Evolutionary conservation across 148 eudicot species (phyloP).

Genomic region (Vaccinium vitisidaea): DNA sequence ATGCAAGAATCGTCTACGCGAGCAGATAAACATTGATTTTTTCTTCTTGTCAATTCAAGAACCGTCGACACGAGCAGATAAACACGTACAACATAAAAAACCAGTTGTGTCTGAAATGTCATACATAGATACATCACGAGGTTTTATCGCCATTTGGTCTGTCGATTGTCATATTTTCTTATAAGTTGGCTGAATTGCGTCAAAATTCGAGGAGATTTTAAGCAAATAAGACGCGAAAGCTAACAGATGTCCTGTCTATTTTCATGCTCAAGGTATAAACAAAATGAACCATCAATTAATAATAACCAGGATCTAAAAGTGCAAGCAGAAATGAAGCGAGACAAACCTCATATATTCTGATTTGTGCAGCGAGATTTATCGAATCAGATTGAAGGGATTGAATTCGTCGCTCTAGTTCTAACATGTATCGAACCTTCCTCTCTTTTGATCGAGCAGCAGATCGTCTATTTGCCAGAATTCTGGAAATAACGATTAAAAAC

Average conservation of each 20-base stretch:
- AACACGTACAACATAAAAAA: background rate
- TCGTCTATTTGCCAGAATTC: constrained; percentile 61
- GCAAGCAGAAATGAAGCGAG: background rate
- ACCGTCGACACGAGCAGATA: background rate
- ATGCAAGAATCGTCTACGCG: background rate
- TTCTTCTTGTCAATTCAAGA: background rate
- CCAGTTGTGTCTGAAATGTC: background rate
- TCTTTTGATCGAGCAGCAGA: constrained; percentile 72
- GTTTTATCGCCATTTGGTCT: background rate
- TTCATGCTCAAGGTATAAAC: background rate
- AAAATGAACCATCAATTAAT: background rate
- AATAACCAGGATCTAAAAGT: background rate
- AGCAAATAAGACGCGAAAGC: background rate
- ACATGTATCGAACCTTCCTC: constrained; percentile 57
- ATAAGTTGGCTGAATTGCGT: background rate
- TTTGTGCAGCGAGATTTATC: constrained; percentile 55
- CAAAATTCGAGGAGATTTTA: background rate
- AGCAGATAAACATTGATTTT: background rate
- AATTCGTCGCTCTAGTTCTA: constrained; percentile 53
- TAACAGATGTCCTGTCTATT: background rate
- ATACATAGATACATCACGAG: background rate
- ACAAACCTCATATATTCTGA: constrained; percentile 44
- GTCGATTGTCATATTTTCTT: too few species aligned
- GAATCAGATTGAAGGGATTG: constrained; percentile 61
- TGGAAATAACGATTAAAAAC: constrained; percentile 21